Evolutionary conservation across 139 green algal species (phyloP).

Genomic region (Desmodesmus armatus): DNA sequence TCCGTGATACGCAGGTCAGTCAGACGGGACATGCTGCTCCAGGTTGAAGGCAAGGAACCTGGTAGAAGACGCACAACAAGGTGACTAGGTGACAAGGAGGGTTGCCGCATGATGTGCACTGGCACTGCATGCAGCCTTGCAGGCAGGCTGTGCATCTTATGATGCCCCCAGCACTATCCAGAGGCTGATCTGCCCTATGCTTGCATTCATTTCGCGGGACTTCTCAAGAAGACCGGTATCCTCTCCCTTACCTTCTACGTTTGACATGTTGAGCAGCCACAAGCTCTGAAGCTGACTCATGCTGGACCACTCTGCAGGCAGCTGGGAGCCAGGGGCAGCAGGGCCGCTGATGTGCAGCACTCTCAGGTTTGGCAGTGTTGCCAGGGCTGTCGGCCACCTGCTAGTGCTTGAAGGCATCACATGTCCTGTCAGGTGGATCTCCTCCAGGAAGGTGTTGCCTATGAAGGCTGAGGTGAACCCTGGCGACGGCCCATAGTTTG

Average conservation of each 20-base stretch:
- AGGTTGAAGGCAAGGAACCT: neutral
- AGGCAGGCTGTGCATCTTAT: no score
- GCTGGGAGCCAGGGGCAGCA: no score
- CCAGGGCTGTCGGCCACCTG: neutral
- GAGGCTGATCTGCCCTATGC: no score
- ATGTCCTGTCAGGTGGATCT: neutral
- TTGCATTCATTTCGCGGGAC: neutral
- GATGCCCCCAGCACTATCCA: neutral
- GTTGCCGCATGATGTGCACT: no score
- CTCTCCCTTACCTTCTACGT: neutral
- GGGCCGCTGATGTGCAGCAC: slow-evolving; percentile 16
- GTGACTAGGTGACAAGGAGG: neutral
- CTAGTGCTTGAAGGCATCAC: neutral
- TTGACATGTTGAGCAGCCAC: slow-evolving; percentile 13
- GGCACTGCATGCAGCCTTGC: neutral
- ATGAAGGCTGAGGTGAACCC: neutral
- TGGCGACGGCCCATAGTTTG: no score
- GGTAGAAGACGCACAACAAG: neutral
- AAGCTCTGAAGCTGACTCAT: slow-evolving; percentile 1
- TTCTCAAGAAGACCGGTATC: neutral
- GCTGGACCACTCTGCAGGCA: neutral
- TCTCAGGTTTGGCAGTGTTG: neutral
- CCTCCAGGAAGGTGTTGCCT: neutral
- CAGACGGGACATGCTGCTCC: neutral
- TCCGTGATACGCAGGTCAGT: neutral